A percentile compares a stretch with the other conserved stretches of the same genome.
These are phyloP conservation scores for Bipolaris bicolor DNA, from an alignment of 2,329 filamentous ascomycete genomes.

Conservation along the genomic window DNA sequence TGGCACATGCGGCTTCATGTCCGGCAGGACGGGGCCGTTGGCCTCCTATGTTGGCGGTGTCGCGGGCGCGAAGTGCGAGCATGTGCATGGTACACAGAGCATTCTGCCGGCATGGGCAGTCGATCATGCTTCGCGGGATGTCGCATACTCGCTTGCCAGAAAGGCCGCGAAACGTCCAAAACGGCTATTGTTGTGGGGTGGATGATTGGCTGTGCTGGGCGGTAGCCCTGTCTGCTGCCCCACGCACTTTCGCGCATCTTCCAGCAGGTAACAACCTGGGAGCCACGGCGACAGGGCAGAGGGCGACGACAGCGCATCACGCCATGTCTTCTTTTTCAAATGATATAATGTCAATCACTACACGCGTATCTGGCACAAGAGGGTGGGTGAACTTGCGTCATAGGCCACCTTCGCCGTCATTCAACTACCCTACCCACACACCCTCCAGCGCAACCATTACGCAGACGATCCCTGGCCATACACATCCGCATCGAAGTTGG, in stretches of 20 bases:
- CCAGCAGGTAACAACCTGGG: constrained; percentile 10
- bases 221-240: constrained; percentile 5
- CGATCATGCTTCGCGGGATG: constrained; percentile 13
- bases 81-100: background rate
- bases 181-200: constrained; percentile 4
- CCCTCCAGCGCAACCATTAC: background rate
- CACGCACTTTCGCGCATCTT: constrained; percentile 15
- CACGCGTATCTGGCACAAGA: background rate
- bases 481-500: constrained; percentile 45
- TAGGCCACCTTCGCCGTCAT: background rate
- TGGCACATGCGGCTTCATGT: constrained; percentile 15
- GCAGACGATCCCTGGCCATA: constrained; percentile 29
- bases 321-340: background rate
- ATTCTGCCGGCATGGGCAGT: background rate
- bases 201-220: constrained; percentile 11
- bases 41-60: background rate
- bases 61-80: constrained; percentile 1
- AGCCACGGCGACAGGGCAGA: background rate
- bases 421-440: background rate
- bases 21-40: constrained; percentile 3
- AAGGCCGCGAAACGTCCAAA: constrained; percentile 17
- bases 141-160: constrained; percentile 19
- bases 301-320: constrained; percentile 7
- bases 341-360: background rate
- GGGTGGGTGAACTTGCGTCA: background rate